Evolutionary conservation across 148 eudicot genomes (phyloP), one percentile per base, ranked within the genome.

Genomic region (Beta vulgaris): DNA sequence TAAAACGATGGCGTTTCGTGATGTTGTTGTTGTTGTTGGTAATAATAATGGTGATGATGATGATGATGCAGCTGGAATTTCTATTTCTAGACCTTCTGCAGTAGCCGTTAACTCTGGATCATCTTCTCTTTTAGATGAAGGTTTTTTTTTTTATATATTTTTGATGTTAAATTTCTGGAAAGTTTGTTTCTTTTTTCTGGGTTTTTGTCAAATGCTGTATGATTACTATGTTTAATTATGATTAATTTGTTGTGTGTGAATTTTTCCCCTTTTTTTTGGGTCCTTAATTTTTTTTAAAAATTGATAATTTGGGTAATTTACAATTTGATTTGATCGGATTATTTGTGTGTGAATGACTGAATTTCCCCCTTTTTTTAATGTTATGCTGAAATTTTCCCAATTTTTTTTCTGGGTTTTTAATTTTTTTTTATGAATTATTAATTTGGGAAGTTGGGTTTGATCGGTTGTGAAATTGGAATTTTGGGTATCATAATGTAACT

Each of bases 81-180:
- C 80, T 42, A 78, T 87, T 74, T 81, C 88, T 40, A 74, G 82
- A 79, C 57, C 84, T 36, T 67, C 72, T 51, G 51, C 68, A 44
- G 66, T 51, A 37, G 77, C 79, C 6, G 70, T 83, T 31, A 75
- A 73, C 48, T 65, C 83, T 46, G 88, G 80, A 69, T 82, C 88
- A 51, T 81, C 88, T 32, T 66, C 84, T 76, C 78, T 84, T 37
- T 64, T 87, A 62, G 84, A 84, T 78, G 86, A 84, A 88, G 91
- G 91, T 88, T 77, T 23, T 31, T 43, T 3, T 14, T 16, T 48
- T 23, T 25, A 3, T 55, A n/a, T n/a, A n/a, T 42, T 3, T 54
- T 69, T 31, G 15, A n/a, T 31, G 32, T 16, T 36, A 32, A 63
- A 60, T 72, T 53, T 73, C 57, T 25, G 49, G 15, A 16, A 6